Evolutionary conservation across 345 rosid genomes (phyloP), one percentile per base, ranked within the genome.

Genomic region (Heritiera fomes): DNA sequence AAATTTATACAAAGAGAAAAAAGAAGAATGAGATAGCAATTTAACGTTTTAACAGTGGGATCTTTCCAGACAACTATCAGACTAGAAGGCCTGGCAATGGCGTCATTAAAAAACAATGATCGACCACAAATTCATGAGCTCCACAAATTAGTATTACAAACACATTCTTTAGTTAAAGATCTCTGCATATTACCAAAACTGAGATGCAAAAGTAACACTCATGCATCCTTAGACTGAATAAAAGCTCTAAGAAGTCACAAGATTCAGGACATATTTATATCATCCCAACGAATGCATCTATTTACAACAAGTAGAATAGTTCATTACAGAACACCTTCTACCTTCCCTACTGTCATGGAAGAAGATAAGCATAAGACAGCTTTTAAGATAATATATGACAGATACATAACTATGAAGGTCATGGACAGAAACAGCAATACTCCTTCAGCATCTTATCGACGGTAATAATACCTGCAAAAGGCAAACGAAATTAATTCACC

Each of bases 391-490:
- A 20, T 5, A 45, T 45, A 69, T 7, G 46, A 14, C 14, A 1
- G 8, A 59, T 32, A 53, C 14, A 50, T 23, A 4, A 14, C 45
- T 2, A 52, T 71, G 14, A 49, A 71, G 43, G 75, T 8, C 28
- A 32, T 2, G 60, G 7, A 32, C 7, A 49, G 1, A 1, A 50
- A 49, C 46, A 32, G 2, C 17, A 53, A 8, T 34, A 63, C 43
- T 15, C 62, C 62, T 30, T 20, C 34, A 65, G 56, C 70, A 71
- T 86, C 86, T 65, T 89, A 82, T 34, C 88, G 86, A 62, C 83
- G 86, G 83, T 88, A 89, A 79, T 92, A 94, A 80, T 92, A 92
- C 86, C 97, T 92, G 87, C 83, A 77, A 53, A 50, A 83, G 77
- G 17, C 5, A 40, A 76, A 76, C 5, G 12, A 15, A 45, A 32